Conservation (phyloP, 331 rosid species). For the Rhamnella rubrinervis region DNA sequence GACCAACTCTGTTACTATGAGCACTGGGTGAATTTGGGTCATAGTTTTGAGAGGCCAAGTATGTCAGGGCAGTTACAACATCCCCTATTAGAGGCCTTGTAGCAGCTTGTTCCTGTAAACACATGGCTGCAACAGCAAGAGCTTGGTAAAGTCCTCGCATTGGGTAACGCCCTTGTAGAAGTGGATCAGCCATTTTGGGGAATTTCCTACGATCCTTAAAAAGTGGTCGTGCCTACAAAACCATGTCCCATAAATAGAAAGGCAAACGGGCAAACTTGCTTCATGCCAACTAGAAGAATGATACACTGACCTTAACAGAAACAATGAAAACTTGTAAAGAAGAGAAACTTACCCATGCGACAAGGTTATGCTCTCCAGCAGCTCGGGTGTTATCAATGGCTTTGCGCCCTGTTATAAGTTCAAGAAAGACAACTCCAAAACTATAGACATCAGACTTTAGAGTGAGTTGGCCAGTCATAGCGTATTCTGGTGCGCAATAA, state of each 20-base stretch:
- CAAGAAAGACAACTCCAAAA: conserved; percentile 81
- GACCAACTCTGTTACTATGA: conserved; percentile 58
- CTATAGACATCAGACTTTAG: conserved; percentile 76
- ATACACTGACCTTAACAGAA: background rate
- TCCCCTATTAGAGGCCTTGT: conserved; percentile 77
- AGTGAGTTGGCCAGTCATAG: conserved; percentile 84
- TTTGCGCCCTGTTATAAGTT: conserved; percentile 79
- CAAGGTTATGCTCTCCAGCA: conserved; percentile 67
- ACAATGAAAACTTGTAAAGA: conserved; percentile 11
- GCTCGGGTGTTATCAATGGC: conserved; percentile 63
- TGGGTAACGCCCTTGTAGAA: conserved; percentile 65
- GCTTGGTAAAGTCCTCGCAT: conserved; percentile 75
- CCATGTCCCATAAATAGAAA: conserved; percentile 11
- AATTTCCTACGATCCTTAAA: conserved; percentile 65
- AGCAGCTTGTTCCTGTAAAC: conserved; percentile 72
- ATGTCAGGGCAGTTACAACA: conserved; percentile 72
- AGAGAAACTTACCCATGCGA: conserved; percentile 73
- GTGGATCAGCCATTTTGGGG: conserved; percentile 76
- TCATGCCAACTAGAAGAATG: conserved; percentile 6
- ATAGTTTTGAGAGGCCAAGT: conserved; percentile 88
- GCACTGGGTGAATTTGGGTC: conserved; percentile 65
- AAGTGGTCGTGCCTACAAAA: conserved; percentile 69
- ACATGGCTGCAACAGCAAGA: conserved; percentile 89
- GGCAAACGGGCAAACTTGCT: conserved; percentile 7
- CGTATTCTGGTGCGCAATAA: conserved; percentile 89